Percentiles rank a stretch among this genome's conserved stretches.
Conservation (phyloP, 768 basidiomycete species). For the Panus rudis region DNA sequence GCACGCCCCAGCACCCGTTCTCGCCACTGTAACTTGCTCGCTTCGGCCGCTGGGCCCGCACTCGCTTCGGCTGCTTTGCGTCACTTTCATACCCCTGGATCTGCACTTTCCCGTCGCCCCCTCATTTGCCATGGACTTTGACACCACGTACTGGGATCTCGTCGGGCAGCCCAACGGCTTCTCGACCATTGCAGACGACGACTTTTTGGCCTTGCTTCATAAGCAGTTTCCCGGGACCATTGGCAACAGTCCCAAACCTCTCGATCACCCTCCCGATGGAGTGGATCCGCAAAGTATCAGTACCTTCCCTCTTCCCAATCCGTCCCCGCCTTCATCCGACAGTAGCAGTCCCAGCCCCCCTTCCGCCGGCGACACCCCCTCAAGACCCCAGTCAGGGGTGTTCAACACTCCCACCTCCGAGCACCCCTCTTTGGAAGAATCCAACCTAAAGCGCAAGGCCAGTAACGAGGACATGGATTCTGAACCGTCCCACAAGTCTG, state of each 20-base stretch:
- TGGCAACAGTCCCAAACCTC: slow-evolving; percentile 13
- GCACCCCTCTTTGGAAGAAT: slow-evolving; percentile 38
- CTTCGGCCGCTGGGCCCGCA: too few relatives aligned
- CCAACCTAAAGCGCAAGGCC: slow-evolving; percentile 72
- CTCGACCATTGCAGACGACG: slow-evolving; percentile 63
- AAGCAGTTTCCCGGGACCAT: slow-evolving; percentile 56
- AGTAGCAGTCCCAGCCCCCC: slow-evolving; percentile 78
- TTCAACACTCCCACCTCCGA: slow-evolving; percentile 20
- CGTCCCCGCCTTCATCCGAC: slow-evolving; percentile 57
- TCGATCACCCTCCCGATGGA: slow-evolving; percentile 28
- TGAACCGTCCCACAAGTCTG: slow-evolving; percentile 60
- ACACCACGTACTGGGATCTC: slow-evolving; percentile 61
- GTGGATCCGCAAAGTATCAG: slow-evolving; percentile 58
- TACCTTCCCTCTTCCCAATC: slow-evolving; percentile 39
- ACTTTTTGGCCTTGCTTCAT: slow-evolving; percentile 70
- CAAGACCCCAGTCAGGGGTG: slow-evolving; percentile 25
- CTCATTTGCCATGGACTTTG: slow-evolving; percentile 42
- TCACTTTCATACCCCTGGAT: too few relatives aligned
- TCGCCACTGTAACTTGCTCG: too few relatives aligned
- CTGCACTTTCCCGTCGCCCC: not conserved
- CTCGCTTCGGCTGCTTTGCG: too few relatives aligned
- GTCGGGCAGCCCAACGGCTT: slow-evolving; percentile 46
- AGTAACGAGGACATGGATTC: slow-evolving; percentile 55
- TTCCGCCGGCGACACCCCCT: slow-evolving; percentile 33
- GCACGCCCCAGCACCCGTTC: too few relatives aligned